Evolutionary conservation across 2,329 filamentous ascomycete genomes (phyloP).

Genomic region (Kalmusia sp.): DNA sequence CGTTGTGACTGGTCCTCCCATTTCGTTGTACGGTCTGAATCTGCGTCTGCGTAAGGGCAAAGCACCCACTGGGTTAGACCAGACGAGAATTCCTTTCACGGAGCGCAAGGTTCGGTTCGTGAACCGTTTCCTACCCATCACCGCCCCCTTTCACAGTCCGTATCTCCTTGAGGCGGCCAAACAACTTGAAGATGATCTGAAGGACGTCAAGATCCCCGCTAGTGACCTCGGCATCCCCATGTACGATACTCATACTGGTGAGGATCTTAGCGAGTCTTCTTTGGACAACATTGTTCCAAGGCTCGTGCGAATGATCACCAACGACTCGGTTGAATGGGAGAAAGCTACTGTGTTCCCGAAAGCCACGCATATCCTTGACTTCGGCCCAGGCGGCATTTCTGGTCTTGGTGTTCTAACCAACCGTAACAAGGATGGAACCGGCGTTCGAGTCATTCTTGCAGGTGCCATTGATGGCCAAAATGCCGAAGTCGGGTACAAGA

Average conservation of each 20-base stretch:
- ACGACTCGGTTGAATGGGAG: slow-evolving; percentile 95
- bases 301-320: slow-evolving; percentile 90
- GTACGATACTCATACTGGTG: slow-evolving; percentile 79
- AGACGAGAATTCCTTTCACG: slow-evolving; percentile 91
- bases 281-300: slow-evolving; percentile 81
- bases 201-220: slow-evolving; percentile 77
- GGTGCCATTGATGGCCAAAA: slow-evolving; percentile 92
- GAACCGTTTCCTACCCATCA: slow-evolving; percentile 97
- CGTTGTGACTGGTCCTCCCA: slow-evolving; percentile 94
- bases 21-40: slow-evolving; percentile 95
- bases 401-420: slow-evolving; percentile 95
- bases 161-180: slow-evolving; percentile 84
- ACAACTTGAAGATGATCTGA: slow-evolving; percentile 86
- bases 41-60: slow-evolving; percentile 95
- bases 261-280: slow-evolving; percentile 76
- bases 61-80: slow-evolving; percentile 94
- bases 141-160: slow-evolving; percentile 96
- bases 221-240: slow-evolving; percentile 81
- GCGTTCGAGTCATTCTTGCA: slow-evolving; percentile 93
- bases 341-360: slow-evolving; percentile 87
- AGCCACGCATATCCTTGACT: slow-evolving; percentile 94
- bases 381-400: slow-evolving; percentile 95
- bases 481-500: slow-evolving; percentile 93
- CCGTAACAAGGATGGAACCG: slow-evolving; percentile 98
- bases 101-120: slow-evolving; percentile 96